Percentiles rank a stretch among this genome's conserved stretches.
These are phyloP conservation scores for Fragosphaeria purpurea DNA, from an alignment of 2,329 filamentous ascomycete species.

Conservation along the genomic window DNA sequence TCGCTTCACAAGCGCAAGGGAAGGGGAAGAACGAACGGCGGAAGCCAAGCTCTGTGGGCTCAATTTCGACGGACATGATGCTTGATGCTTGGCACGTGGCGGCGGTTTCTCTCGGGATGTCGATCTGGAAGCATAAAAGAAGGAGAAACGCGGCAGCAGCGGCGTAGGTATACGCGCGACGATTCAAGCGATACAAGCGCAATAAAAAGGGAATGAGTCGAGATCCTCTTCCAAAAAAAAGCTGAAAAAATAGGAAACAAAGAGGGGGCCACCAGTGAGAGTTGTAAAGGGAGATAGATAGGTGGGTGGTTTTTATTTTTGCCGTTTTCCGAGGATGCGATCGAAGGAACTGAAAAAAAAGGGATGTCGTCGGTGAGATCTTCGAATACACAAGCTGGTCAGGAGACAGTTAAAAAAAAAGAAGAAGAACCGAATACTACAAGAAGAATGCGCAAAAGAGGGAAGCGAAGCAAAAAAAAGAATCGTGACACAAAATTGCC, in stretches of 20 bases:
- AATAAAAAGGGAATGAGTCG: too few species aligned
- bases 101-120: not conserved
- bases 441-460: too few species aligned
- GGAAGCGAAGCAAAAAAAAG: not conserved
- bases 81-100: not conserved
- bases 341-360: not conserved
- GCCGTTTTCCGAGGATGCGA: not conserved
- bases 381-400: too few species aligned
- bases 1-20: not conserved
- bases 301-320: too few species aligned
- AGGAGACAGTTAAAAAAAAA: not conserved
- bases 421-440: not conserved
- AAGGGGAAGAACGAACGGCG: slow-evolving; percentile 57
- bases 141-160: too few species aligned
- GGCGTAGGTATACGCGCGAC: too few species aligned
- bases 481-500: not conserved
- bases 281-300: too few species aligned
- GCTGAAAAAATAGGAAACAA: too few species aligned
- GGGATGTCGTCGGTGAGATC: not conserved
- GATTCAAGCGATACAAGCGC: too few species aligned
- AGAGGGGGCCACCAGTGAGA: too few species aligned
- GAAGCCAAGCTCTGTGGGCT: slow-evolving; percentile 86
- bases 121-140: not conserved
- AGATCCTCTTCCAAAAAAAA: too few species aligned
- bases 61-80: slow-evolving; percentile 89